These are phyloP conservation scores for Clonostachys chloroleuca DNA, from an alignment of 2,329 filamentous ascomycete species.

Conservation along the genomic window DNA sequence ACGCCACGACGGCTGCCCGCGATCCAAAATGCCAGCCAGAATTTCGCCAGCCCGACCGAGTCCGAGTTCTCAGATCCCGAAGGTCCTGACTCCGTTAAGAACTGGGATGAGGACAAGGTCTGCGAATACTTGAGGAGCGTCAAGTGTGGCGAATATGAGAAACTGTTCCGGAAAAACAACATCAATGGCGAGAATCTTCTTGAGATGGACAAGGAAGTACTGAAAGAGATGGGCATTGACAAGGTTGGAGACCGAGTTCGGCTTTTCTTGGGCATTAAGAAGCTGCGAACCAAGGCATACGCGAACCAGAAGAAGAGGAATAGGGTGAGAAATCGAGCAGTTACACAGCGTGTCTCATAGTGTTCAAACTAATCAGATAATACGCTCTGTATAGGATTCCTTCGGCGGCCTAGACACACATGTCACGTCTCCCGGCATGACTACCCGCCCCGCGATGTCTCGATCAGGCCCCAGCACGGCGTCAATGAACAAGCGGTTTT, in stretches of 20 bases:
- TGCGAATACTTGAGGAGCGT: conserved; percentile 88
- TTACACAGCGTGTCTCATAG: no score
- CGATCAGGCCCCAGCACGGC: conserved; percentile 35
- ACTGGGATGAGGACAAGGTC: conserved; percentile 89
- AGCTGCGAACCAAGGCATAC: conserved; percentile 71
- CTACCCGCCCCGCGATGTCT: conserved; percentile 56
- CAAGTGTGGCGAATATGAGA: conserved; percentile 91
- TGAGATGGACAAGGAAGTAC: conserved; percentile 92
- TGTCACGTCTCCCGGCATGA: conserved; percentile 30
- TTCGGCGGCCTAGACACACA: conserved; percentile 72
- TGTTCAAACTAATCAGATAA: no score
- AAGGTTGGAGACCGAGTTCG: conserved; percentile 96
- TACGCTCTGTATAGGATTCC: conserved; percentile 58
- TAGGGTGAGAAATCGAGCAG: conserved; percentile 54
- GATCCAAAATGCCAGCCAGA: conserved; percentile 44
- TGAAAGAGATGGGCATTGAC: conserved; percentile 97
- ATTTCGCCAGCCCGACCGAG: conserved; percentile 79
- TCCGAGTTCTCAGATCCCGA: conserved; percentile 89
- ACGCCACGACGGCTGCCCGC: conserved; percentile 47
- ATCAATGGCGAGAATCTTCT: conserved; percentile 96
- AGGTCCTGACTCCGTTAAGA: conserved; percentile 69
- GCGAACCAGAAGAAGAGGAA: conserved; percentile 79
- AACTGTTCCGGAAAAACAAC: conserved; percentile 84
- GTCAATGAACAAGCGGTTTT: conserved; percentile 60
- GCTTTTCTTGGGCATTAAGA: conserved; percentile 81